Base-by-base conservation (phyloP, 306 rosid species). In the Lablab purpureus region DNA sequence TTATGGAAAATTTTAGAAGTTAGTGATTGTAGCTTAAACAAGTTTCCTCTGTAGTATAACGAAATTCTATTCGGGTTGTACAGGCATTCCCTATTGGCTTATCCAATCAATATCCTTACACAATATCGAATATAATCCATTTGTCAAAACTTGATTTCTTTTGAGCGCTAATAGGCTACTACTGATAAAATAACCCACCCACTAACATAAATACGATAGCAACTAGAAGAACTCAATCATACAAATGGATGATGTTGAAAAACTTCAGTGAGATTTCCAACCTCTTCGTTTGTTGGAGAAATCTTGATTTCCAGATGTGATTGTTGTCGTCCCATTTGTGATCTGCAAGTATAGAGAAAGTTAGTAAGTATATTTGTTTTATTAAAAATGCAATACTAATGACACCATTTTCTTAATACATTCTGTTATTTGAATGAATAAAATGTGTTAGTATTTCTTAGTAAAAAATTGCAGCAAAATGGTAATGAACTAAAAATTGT, bases 251-350 rank as follows among this genome's bases (percentile, higher is more conserved):
- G 40, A 37, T 8, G 43, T 67, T 74, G 18, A 67, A 54, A 72
- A 84, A 12, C 82, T 65, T 80, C 77, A 80, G 1, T 52, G n/a
- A 83, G 85, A 81, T n/a, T 73, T 70, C 89, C 87, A 86, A 51
- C 72, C 82, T 76, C 83, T 81, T 15, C 65, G 46, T 77, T 72
- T 82, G 51, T 71, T 18, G 28, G 64, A 80, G 54, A 59, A 63
- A 72, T 71, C 72, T 81, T 83, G 73, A 13, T 32, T 79, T 77
- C 79, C 78, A 27, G 67, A 21, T 11, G 83, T 64, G 72, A 51
- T 82, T 47, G 55, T 75, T 64, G 76, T 78, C 10, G 89, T 85
- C 67, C 68, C 73, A 56, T 89, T 93, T 65, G 87, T 81, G 71
- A 75, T 82, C 93, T 88, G 92, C 10, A 79, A 81, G 81, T 27